phyloP scores from a whole-genome alignment of 2,329 filamentous ascomycete species.

The Ceratocystis eucalypticola region DNA sequence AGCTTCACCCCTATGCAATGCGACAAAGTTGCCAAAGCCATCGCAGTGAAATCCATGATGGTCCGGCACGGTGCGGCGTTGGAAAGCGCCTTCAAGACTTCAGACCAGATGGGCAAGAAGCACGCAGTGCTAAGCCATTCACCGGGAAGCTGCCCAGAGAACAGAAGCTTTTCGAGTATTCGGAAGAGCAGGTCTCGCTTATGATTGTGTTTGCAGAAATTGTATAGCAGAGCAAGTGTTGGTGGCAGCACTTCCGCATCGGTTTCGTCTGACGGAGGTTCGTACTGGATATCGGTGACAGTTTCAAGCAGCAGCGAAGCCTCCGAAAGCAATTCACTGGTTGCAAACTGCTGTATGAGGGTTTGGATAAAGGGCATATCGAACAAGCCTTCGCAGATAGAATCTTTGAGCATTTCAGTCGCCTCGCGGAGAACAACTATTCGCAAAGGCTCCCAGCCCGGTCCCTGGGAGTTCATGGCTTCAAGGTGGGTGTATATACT shows the following conservation, averaged over 20 bases:
- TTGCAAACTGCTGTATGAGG: conserved; percentile 25
- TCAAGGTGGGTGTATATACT: conserved; percentile 29
- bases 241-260: conserved; percentile 3
- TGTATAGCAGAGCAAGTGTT: conserved; percentile 6
- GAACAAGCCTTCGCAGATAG: conserved; percentile 26
- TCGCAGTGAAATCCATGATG: conserved; percentile 19
- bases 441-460: conserved; percentile 28
- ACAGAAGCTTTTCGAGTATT: conserved; percentile 14
- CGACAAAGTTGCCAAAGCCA: conserved; percentile 14
- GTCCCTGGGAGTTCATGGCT: conserved; percentile 21
- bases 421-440: conserved; percentile 27
- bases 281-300: conserved; percentile 10
- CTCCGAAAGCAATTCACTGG: conserved; percentile 24
- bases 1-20: not conserved
- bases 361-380: conserved; percentile 21
- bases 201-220: conserved; percentile 17
- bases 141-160: conserved; percentile 10
- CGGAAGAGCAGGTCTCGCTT: conserved; percentile 16
- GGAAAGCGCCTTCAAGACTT: conserved; percentile 11
- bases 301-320: conserved; percentile 20
- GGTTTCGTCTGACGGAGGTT: conserved; percentile 4
- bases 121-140: conserved; percentile 19
- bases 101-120: conserved; percentile 19
- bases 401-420: conserved; percentile 24
- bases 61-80: conserved; percentile 1